Percentiles rank a stretch among this genome's conserved stretches.
These are phyloP conservation scores for Astrephomene gubernaculifera DNA, from an alignment of 139 green algal genomes.

Conservation along the genomic window DNA sequence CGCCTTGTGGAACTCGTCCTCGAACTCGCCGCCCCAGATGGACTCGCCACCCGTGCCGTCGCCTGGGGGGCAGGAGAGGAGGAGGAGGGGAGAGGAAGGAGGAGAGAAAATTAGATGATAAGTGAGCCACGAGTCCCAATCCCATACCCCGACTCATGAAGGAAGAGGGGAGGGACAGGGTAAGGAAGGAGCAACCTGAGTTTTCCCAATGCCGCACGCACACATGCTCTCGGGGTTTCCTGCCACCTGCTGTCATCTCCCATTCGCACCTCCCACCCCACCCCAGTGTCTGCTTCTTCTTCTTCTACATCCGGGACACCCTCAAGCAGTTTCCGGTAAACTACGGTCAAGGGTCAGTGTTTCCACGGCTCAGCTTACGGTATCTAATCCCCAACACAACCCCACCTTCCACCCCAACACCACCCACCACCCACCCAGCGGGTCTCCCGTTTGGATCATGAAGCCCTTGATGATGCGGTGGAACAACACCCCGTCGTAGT, in stretches of 20 bases:
- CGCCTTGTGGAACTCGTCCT: conserved; percentile 94
- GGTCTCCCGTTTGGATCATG: conserved; percentile 96
- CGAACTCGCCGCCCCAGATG: conserved; percentile 98
- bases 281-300: too few relatives aligned
- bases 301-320: too few relatives aligned
- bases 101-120: background rate
- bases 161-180: too few relatives aligned
- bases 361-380: too few relatives aligned
- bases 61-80: conserved; percentile 75
- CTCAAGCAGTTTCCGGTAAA: too few relatives aligned
- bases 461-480: conserved; percentile 99
- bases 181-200: too few relatives aligned
- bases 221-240: too few relatives aligned
- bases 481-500: conserved; percentile 94
- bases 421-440: conserved; percentile 30
- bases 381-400: background rate
- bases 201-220: too few relatives aligned
- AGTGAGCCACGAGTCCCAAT: background rate
- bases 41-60: conserved; percentile 96
- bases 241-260: too few relatives aligned
- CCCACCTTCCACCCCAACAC: background rate
- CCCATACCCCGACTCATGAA: too few relatives aligned
- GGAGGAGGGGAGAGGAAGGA: background rate
- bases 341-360: too few relatives aligned
- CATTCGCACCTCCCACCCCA: too few relatives aligned